Evolutionary conservation across 2,329 filamentous ascomycete genomes (phyloP), one percentile per base, ranked within the genome.

Genomic region (Ophiosphaerella herpotricha): DNA sequence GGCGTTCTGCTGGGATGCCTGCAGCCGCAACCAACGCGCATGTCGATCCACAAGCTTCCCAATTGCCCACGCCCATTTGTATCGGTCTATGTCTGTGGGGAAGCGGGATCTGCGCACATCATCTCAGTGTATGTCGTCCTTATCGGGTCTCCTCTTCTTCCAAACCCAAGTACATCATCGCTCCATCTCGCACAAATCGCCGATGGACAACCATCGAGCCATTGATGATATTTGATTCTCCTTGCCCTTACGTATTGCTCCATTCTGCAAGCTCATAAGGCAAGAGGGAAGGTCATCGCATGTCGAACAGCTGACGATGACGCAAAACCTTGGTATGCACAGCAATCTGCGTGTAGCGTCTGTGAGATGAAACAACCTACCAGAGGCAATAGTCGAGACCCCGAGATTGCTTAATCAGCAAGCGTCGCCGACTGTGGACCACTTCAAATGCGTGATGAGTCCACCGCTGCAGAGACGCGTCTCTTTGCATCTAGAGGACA

Each of bases 391-490:
- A 13, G 7, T 23, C 12, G n/a, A 23, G 36, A 16, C 12, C 1
- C 13, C 9, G 1, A 38, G 5, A 38, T 23, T 38, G 21, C 36
- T 13, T 13, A 12, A 14, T 8, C n/a, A 21, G 18, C 18, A 18
- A 14, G 12, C 26, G 38, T 7, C 24, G 13, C 8, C 21, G 13
- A 29, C 13, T 26, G 38, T 31, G 38, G 38, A 40, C 21, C 24
- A 40, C 23, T 13, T 9, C 3, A 6, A 34, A 38, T 12, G 23
- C 18, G 32, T 31, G 18, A 31, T 7, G 18, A 23, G 3, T 39
- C n/a, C 24, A 31, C 24, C 23, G 36, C 36, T 46, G 43, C 36
- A 34, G 16, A 39, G 43, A 46, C 43, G 43, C 36, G 43, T 46
- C 11, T 39, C 36, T 39, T 13, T 46, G 36, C 43, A 29, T 45